These are phyloP conservation scores for Kalmusia sp. DNA, from an alignment of 2,329 filamentous ascomycete genomes.

Conservation along the genomic window DNA sequence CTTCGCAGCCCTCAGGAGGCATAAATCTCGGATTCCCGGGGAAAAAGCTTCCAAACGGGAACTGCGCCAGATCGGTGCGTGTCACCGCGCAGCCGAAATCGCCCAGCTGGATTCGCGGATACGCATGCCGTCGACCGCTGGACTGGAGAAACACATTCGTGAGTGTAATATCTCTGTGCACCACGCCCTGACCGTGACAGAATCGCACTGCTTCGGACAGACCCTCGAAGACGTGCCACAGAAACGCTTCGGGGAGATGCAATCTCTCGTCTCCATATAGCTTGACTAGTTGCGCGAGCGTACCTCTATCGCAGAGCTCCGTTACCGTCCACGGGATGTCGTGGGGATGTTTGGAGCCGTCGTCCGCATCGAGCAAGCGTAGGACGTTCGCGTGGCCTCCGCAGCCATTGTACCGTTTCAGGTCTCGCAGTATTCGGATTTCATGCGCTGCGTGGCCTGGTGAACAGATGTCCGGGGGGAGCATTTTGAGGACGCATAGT, in stretches of 20 bases:
- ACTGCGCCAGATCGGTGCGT: neutral
- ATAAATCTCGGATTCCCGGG: neutral
- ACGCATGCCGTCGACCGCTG: neutral
- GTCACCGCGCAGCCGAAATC: constrained; percentile 3
- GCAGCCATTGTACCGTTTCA: neutral
- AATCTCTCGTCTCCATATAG: neutral
- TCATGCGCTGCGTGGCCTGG: constrained; percentile 1
- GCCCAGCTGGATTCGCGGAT: neutral
- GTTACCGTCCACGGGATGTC: constrained; percentile 5
- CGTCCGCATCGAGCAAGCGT: neutral
- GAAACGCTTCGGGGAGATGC: constrained; percentile 2
- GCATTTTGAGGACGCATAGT: constrained; percentile 1
- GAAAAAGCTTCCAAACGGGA: neutral
- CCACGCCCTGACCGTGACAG: neutral
- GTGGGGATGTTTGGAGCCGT: neutral
- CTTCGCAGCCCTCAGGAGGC: constrained; percentile 2
- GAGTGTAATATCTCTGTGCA: constrained; percentile 5
- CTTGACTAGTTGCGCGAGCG: neutral
- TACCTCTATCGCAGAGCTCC: neutral
- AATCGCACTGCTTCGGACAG: constrained; percentile 1
- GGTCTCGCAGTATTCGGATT: neutral
- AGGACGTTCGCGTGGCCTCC: neutral
- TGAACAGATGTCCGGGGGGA: neutral
- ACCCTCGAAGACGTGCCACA: constrained; percentile 3
- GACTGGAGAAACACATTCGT: neutral